Conservation (phyloP, 2,329 filamentous ascomycete species). For the Talaromyces funiculosus region DNA sequence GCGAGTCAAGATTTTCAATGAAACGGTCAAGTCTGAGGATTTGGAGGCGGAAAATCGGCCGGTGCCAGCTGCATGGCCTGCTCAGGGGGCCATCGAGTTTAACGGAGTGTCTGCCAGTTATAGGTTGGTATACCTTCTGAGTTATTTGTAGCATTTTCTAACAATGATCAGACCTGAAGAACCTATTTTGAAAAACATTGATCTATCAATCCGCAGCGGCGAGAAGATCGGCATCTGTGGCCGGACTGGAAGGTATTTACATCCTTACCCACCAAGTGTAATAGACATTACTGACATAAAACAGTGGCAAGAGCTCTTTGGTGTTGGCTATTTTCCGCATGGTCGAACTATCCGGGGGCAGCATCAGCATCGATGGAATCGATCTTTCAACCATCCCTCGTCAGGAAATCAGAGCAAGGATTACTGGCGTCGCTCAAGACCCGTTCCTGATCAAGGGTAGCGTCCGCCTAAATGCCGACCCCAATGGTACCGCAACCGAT, state of each 20-base stretch:
- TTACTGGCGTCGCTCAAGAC: conserved; percentile 43
- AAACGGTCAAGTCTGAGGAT: conserved; percentile 42
- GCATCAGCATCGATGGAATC: conserved; percentile 40
- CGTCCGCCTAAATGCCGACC: conserved; percentile 37
- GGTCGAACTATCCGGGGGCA: conserved; percentile 36
- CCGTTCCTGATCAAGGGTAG: conserved; percentile 38
- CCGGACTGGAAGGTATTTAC: conserved; percentile 27
- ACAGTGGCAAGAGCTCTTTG: conserved; percentile 41
- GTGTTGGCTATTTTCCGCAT: conserved; percentile 40
- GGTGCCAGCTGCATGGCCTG: conserved; percentile 40
- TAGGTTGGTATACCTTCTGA: conserved; percentile 22
- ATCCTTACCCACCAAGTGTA: not conserved
- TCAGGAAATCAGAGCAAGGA: conserved; percentile 34
- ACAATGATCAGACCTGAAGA: conserved; percentile 18
- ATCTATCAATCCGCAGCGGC: conserved; percentile 39
- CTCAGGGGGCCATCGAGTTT: conserved; percentile 40
- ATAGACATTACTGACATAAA: not conserved
- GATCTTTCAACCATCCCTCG: conserved; percentile 37
- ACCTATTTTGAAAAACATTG: conserved; percentile 43
- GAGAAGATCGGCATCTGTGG: conserved; percentile 41
- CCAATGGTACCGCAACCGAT: conserved; percentile 27
- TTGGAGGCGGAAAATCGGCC: conserved; percentile 34
- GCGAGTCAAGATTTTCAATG: conserved; percentile 50
- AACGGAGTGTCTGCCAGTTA: conserved; percentile 42
- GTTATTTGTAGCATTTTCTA: not conserved